Conservation (phyloP, 768 basidiomycete genomes). For the Lepiota subincarnata region DNA sequence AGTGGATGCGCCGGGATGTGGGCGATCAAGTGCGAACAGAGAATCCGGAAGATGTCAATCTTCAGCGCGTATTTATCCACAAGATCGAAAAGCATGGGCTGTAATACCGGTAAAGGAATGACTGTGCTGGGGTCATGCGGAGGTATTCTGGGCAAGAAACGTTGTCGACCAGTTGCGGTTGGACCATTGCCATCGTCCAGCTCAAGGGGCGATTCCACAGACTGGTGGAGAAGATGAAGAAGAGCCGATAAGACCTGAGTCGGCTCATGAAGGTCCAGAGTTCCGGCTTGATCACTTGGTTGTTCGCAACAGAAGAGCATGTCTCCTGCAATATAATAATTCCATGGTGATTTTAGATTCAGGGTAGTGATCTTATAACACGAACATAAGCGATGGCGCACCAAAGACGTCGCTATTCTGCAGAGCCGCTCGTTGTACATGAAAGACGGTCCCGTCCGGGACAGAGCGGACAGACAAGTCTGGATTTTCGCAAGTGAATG, state of each 20-base stretch:
- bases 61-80: conserved; percentile 66
- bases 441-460: conserved; percentile 46
- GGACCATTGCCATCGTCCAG: conserved; percentile 23
- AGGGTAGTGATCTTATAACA: not conserved
- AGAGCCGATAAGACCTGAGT: conserved; percentile 44
- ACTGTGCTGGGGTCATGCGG: conserved; percentile 39
- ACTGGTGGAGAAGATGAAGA: conserved; percentile 53
- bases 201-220: conserved; percentile 41
- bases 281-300: conserved; percentile 17
- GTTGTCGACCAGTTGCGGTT: conserved; percentile 20
- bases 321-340: conserved; percentile 38
- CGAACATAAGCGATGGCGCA: conserved; percentile 26
- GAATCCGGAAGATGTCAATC: conserved; percentile 34
- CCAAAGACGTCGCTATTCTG: conserved; percentile 60
- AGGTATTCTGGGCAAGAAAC: conserved; percentile 5
- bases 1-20: conserved; percentile 60
- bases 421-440: conserved; percentile 46
- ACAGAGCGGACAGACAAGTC: conserved; percentile 56
- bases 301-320: conserved; percentile 64
- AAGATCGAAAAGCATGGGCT: conserved; percentile 46
- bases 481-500: conserved; percentile 43
- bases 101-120: conserved; percentile 64
- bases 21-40: conserved; percentile 53
- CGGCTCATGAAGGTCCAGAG: conserved; percentile 55
- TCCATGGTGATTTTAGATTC: not conserved